Conservation (phyloP, 2,329 filamentous ascomycete species). For the Mycosphaerelloides madeirae region DNA sequence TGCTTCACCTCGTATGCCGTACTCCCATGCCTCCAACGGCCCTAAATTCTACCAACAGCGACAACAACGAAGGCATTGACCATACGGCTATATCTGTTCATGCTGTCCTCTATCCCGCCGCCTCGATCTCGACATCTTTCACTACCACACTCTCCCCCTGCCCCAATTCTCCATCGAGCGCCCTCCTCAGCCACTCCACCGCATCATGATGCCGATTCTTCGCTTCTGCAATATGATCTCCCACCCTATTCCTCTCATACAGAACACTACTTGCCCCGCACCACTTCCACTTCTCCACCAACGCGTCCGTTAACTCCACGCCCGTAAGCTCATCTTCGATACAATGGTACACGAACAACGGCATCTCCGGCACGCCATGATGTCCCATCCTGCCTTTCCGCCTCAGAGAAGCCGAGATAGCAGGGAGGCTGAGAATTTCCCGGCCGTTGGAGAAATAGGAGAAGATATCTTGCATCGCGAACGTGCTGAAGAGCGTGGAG, state of each 20-base stretch:
- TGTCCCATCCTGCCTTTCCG: constrained; percentile 29
- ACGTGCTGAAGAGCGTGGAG: constrained; percentile 21
- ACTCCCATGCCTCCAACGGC: too few relatives aligned
- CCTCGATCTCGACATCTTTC: too few relatives aligned
- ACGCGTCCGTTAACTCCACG: constrained; percentile 38
- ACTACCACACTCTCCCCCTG: too few relatives aligned
- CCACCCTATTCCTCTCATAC: constrained; percentile 40
- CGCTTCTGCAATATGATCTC: constrained; percentile 43
- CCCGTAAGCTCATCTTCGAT: constrained; percentile 41
- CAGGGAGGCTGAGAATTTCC: constrained; percentile 16
- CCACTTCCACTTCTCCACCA: constrained; percentile 40
- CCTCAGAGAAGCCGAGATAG: constrained; percentile 21
- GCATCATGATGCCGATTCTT: constrained; percentile 31
- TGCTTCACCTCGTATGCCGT: too few relatives aligned
- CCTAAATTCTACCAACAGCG: too few relatives aligned
- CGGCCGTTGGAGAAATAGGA: constrained; percentile 37
- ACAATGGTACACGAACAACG: constrained; percentile 47
- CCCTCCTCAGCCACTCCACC: too few relatives aligned
- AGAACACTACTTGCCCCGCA: constrained; percentile 36
- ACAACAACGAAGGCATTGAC: too few relatives aligned
- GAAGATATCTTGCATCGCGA: constrained; percentile 32
- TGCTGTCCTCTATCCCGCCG: too few relatives aligned
- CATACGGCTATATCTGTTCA: too few relatives aligned
- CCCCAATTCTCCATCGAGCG: too few relatives aligned
- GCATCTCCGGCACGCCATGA: constrained; percentile 40